Percentiles rank a stretch among this genome's conserved stretches.
These are phyloP conservation scores for Lanmaoa rubissima DNA, from an alignment of 768 basidiomycete genomes.

Conservation along the genomic window DNA sequence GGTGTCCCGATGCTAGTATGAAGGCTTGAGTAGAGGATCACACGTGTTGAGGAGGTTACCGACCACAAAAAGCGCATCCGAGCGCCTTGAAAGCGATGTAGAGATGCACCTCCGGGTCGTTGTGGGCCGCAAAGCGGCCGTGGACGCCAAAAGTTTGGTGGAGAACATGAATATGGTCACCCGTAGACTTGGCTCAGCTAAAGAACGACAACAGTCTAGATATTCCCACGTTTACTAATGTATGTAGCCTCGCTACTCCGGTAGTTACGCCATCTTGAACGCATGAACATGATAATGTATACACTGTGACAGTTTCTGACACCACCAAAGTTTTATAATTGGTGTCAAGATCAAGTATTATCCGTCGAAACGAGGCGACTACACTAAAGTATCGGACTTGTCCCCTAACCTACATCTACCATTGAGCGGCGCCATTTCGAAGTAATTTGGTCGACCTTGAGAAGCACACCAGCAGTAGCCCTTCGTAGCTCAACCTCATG, in stretches of 20 bases:
- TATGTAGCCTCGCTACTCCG: too few relatives aligned
- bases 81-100: slow-evolving; percentile 48
- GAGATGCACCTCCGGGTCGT: slow-evolving; percentile 31
- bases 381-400: not conserved
- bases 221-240: slow-evolving; percentile 12
- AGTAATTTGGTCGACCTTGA: slow-evolving; percentile 74
- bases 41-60: slow-evolving; percentile 32
- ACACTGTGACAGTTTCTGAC: not conserved
- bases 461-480: slow-evolving; percentile 74
- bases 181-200: not conserved
- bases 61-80: slow-evolving; percentile 88
- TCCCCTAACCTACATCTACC: slow-evolving; percentile 39
- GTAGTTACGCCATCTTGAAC: not conserved
- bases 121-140: slow-evolving; percentile 17
- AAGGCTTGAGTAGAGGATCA: slow-evolving; percentile 14
- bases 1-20: slow-evolving; percentile 85
- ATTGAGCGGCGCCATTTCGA: slow-evolving; percentile 68
- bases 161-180: slow-evolving; percentile 22
- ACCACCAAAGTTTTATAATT: not conserved
- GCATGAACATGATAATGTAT: not conserved
- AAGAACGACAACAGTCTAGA: not conserved
- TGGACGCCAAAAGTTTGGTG: slow-evolving; percentile 10
- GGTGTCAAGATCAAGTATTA: not conserved
- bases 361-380: not conserved
- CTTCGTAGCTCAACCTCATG: slow-evolving; percentile 61